Evolutionary conservation across 1,139 yeast species (phyloP).

Genomic region (Protomyces arabidopsidicola): DNA sequence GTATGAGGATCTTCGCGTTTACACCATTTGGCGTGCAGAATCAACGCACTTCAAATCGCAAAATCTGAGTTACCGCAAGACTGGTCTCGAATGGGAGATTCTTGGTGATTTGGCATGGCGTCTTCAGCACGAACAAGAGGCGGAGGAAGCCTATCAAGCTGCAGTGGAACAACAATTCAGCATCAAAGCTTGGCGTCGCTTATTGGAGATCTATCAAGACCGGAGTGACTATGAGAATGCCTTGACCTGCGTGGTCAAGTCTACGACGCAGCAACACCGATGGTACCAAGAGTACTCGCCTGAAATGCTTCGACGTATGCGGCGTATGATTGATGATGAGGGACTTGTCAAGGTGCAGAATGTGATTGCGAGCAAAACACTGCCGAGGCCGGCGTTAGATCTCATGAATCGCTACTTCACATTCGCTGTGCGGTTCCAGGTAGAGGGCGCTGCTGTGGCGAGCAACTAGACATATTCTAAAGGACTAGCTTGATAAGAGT

Average conservation of each 20-base stretch:
- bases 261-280: constrained; percentile 91
- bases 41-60: constrained; percentile 71
- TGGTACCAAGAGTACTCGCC: constrained; percentile 70
- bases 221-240: constrained; percentile 46
- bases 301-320: constrained; percentile 9
- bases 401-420: constrained; percentile 32
- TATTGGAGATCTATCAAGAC: constrained; percentile 58
- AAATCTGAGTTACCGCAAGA: constrained; percentile 67
- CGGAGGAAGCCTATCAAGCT: constrained; percentile 71
- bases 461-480: not conserved
- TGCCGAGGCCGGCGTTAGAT: constrained; percentile 32
- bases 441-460: constrained; percentile 28
- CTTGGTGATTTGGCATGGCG: constrained; percentile 77
- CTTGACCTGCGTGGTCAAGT: constrained; percentile 65
- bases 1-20: constrained; percentile 82
- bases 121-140: constrained; percentile 72
- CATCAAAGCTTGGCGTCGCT: constrained; percentile 70
- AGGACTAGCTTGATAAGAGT: too few relatives aligned
- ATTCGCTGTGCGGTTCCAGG: constrained; percentile 30
- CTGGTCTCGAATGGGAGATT: constrained; percentile 90
- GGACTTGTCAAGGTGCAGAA: constrained; percentile 32
- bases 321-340: constrained; percentile 26
- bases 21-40: constrained; percentile 90
- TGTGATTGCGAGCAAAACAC: constrained; percentile 33
- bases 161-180: constrained; percentile 75